These are phyloP conservation scores for Fraxinus excelsior DNA, from an alignment of 257 asterid species.

Conservation along the genomic window DNA sequence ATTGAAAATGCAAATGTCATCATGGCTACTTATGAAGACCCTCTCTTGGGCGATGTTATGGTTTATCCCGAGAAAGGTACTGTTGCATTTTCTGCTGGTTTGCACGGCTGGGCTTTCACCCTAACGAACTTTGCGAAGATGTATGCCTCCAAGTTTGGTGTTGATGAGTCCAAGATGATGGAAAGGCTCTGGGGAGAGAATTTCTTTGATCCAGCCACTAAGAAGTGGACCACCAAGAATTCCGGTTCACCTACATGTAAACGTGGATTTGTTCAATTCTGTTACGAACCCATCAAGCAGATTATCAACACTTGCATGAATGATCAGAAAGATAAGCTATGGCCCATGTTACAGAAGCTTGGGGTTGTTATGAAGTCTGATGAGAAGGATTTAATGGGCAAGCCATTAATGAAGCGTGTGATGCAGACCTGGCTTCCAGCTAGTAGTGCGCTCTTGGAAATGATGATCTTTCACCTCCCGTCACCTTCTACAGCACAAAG, in stretches of 20 bases:
- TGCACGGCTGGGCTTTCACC: constrained; percentile 49
- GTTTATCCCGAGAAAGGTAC: constrained; percentile 53
- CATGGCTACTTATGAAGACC: constrained; percentile 55
- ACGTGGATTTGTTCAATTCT: constrained; percentile 58
- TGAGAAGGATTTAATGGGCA: constrained; percentile 54
- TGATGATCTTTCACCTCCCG: constrained; percentile 67
- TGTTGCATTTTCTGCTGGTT: constrained; percentile 45
- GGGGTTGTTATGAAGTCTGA: constrained; percentile 45
- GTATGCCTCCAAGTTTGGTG: constrained; percentile 53
- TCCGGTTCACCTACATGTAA: constrained; percentile 49
- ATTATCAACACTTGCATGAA: constrained; percentile 34
- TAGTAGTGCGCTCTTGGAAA: constrained; percentile 48
- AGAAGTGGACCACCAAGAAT: constrained; percentile 54
- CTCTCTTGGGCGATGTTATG: constrained; percentile 46
- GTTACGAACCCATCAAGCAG: constrained; percentile 54
- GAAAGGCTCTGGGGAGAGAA: constrained; percentile 68
- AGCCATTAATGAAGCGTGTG: constrained; percentile 60
- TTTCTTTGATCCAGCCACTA: constrained; percentile 56
- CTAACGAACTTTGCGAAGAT: constrained; percentile 51
- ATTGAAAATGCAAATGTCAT: constrained; percentile 52
- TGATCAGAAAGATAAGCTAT: constrained; percentile 33
- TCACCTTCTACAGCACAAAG: constrained; percentile 51
- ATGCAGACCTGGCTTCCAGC: constrained; percentile 66
- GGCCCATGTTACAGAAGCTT: constrained; percentile 58
- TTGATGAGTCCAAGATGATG: constrained; percentile 54